These are phyloP conservation scores for Phytophthora pini DNA, from an alignment of 352 stramenopile species.

Conservation along the genomic window DNA sequence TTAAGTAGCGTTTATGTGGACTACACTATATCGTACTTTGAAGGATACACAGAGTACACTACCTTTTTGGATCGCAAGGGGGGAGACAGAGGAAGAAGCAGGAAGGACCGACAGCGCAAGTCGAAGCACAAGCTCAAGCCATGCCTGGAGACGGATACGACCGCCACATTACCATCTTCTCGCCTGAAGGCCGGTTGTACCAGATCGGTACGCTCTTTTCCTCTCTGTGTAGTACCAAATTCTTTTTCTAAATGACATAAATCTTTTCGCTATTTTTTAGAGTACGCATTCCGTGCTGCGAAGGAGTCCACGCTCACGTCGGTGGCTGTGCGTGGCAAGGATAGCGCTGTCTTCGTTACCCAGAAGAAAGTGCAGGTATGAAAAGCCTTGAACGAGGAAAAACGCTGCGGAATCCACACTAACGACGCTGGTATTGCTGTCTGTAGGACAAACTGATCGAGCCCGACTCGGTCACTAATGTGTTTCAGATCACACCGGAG, in stretches of 20 bases:
- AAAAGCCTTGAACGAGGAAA: neutral
- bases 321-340: slow-evolving; percentile 94
- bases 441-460: slow-evolving; percentile 94
- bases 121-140: slow-evolving; percentile 15
- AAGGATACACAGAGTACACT: slow-evolving; percentile 2
- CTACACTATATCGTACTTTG: slow-evolving; percentile 18
- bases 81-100: slow-evolving; percentile 23
- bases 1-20: slow-evolving; percentile 1
- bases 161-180: slow-evolving; percentile 98
- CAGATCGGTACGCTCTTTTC: slow-evolving; percentile 88
- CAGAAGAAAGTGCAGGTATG: slow-evolving; percentile 98
- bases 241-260: slow-evolving; percentile 20
- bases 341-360: slow-evolving; percentile 96
- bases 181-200: slow-evolving; percentile 97
- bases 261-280: slow-evolving; percentile 95
- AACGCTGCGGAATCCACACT: neutral
- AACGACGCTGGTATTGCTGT: slow-evolving; percentile 5
- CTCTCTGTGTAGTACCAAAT: neutral
- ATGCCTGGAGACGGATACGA: slow-evolving; percentile 92
- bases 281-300: slow-evolving; percentile 99
- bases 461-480: slow-evolving; percentile 94
- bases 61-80: slow-evolving; percentile 30
- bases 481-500: slow-evolving; percentile 96
- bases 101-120: slow-evolving; percentile 5
- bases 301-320: slow-evolving; percentile 95